Evolutionary conservation across 2,329 filamentous ascomycete species (phyloP), one percentile per base, ranked within the genome.

Genomic region (Fusarium austroafricanum): DNA sequence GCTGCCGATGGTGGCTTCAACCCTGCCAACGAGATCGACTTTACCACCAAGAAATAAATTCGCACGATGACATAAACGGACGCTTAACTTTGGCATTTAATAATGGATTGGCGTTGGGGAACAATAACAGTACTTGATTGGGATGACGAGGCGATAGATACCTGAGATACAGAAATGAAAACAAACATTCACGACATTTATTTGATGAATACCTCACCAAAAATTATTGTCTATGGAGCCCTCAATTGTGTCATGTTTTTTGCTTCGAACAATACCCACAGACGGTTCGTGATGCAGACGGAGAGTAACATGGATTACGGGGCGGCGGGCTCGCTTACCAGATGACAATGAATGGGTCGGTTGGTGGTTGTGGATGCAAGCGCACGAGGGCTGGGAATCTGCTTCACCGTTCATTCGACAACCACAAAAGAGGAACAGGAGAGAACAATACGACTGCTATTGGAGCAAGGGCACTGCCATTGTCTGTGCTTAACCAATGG

Each of bases 21-120:
- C 70, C 85, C 88, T 45, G 77, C 79, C 28, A 84, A 90, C 71
- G 94, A 97, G 87, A 92, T 87, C 49, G 94, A 97, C 80, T 97
- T 97, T 77, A 97, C 94, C 37, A 93, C 90, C 55, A 88, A 56
- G 63, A 71, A 61, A 61, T 69, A 54, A 67, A 67, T 11, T 20
- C 14, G n/a, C 17, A 42, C 10, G 26, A 46, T 2, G 35, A n/a
- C 11, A 9, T 31, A 26, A 35, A 55, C 21, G 10, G 15, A n/a
- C 11, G 29, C 4, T 18, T 23, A 45, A 57, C 17, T 63, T 9
- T 42, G 44, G 52, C 62, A 64, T 68, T 29, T 33, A 44, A 54
- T 52, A 68, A 8, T 55, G 23, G 29, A 14, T 55, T 29, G 71
- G 71, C 71, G 71, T 73, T 73, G 55, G 67, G 68, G 60, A 46